Evolutionary conservation across 2,329 filamentous ascomycete genomes (phyloP), one percentile per base, ranked within the genome.

Genomic region (Periglandula ipomoeae): DNA sequence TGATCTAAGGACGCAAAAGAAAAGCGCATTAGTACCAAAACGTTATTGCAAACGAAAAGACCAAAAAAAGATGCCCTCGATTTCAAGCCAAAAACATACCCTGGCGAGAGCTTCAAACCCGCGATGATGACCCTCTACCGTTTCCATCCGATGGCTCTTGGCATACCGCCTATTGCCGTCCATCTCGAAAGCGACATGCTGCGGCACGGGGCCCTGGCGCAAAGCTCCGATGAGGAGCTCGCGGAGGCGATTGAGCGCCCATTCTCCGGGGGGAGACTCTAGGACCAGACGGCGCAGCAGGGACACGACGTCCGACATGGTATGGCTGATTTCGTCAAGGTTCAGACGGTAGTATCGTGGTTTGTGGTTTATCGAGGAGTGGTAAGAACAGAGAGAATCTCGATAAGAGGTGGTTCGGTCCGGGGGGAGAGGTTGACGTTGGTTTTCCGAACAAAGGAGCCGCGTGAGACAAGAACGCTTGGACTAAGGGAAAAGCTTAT

Each of bases 171-270:
- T 76, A 69, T 98, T 98, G 49, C 93, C 93, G 65, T 98, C 93
- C 93, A 98, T 98, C 58, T 96, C 91, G 63, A 98, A 98, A n/a
- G 93, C 93, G 52, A 98, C 81, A 79, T 98, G 93, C 61, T 89
- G 84, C 9, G 93, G 93, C 48, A 98, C 85, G 2, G 89, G 89
- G 0, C 93, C 93, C 68, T 96, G 91, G 61, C 84, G 84, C 47
- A 97, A 71, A 44, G 90, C 86, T 48, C 89, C 88, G 58, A 98
- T 93, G 53, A 97, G 76, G 45, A 95, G 72, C 64, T 95, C 87
- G 54, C 89, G 82, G 19, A 95, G 69, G 59, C 84, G 81, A 51
- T 80, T 81, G 52, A 94, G 74, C n/a, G 78, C 81, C 84, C 88
- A 96, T 79, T 95, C 89, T 58, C 89, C 84, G 1, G 93, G 93